These are phyloP conservation scores for Amanita rubescens DNA, from an alignment of 768 basidiomycete genomes.

Conservation along the genomic window DNA sequence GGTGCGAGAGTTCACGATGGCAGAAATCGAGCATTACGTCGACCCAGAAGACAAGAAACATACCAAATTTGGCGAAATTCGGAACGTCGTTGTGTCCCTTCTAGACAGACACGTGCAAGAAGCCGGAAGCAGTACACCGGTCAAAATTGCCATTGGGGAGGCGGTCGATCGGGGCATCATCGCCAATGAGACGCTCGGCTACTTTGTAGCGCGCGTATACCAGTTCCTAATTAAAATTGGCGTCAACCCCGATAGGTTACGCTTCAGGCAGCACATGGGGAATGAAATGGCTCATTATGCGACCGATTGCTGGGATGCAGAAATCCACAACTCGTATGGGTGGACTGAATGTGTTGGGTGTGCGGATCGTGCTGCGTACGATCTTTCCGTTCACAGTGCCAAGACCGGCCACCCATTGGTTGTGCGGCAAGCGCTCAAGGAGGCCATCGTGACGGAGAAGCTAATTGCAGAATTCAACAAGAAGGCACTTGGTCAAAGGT, in stretches of 20 bases:
- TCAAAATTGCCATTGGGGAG: constrained; percentile 72
- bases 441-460: constrained; percentile 78
- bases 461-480: constrained; percentile 78
- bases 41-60: constrained; percentile 92
- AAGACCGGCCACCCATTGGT: constrained; percentile 81
- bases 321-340: constrained; percentile 82
- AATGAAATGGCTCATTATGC: constrained; percentile 99
- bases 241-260: constrained; percentile 71
- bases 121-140: constrained; percentile 59
- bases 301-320: constrained; percentile 98
- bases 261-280: constrained; percentile 97
- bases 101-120: constrained; percentile 82
- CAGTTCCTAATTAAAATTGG: constrained; percentile 89
- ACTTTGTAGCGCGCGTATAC: constrained; percentile 91
- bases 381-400: constrained; percentile 81
- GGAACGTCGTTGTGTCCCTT: constrained; percentile 65
- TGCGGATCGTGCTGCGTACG: constrained; percentile 96
- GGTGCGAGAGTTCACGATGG: constrained; percentile 99
- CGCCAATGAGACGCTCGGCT: constrained; percentile 96
- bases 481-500: constrained; percentile 83
- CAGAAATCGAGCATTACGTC: constrained; percentile 98
- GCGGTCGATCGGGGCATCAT: constrained; percentile 83
- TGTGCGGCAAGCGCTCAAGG: constrained; percentile 79
- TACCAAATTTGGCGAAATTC: constrained; percentile 73
- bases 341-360: constrained; percentile 99